Evolutionary conservation across 352 stramenopile genomes (phyloP).

Genomic region (Phytopythium cucurbitacearum): DNA sequence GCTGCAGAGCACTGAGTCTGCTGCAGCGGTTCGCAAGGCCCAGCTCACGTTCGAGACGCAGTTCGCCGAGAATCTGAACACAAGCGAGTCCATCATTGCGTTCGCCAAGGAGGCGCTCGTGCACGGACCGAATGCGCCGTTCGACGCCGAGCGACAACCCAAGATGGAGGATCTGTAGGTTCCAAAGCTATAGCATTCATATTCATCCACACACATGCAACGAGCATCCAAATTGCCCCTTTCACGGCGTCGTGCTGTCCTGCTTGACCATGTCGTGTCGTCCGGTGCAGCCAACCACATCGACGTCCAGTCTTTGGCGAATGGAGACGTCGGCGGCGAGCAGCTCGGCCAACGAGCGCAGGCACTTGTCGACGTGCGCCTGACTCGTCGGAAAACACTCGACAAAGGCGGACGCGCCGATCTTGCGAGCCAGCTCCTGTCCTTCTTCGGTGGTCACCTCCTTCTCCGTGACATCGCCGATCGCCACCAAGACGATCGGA

Average conservation of each 20-base stretch:
- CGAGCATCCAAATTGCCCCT: too few species aligned
- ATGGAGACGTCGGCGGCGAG: background rate
- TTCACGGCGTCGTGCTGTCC: too few species aligned
- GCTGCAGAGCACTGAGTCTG: constrained; percentile 4
- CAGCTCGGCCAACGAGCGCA: constrained; percentile 10
- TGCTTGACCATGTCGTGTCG: too few species aligned
- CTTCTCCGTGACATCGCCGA: constrained; percentile 4
- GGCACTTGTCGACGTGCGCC: constrained; percentile 10
- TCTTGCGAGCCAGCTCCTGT: constrained; percentile 8
- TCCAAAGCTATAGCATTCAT: too few species aligned
- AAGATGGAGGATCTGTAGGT: background rate
- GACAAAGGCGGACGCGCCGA: constrained; percentile 19
- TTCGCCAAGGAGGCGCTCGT: constrained; percentile 10
- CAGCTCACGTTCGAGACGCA: constrained; percentile 8
- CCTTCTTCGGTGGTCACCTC: constrained; percentile 19
- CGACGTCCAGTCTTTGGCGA: too few species aligned
- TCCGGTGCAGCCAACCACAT: too few species aligned
- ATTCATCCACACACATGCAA: too few species aligned
- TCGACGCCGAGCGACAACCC: constrained; percentile 1
- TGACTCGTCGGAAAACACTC: constrained; percentile 15
- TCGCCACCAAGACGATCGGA: constrained; percentile 28
- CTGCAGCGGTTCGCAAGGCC: constrained; percentile 5
- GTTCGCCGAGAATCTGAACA: background rate
- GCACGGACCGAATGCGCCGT: background rate
- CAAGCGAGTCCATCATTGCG: constrained; percentile 9